Base-by-base conservation (phyloP, 495 filamentous ascomycete species). In the Hypoxylon fuscum region DNA sequence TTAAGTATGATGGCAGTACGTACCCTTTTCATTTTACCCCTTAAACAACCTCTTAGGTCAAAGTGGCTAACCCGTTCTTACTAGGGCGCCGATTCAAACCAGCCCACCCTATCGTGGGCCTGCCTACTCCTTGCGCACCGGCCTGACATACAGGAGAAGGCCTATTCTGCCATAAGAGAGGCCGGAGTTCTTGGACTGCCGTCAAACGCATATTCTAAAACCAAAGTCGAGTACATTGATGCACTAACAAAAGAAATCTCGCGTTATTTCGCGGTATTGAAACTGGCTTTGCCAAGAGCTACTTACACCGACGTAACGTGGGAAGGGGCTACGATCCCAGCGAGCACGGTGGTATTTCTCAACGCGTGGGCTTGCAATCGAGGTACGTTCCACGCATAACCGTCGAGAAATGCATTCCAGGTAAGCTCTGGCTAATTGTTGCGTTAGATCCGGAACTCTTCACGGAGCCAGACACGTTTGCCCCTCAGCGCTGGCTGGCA, bases 191-290 rank as follows among this genome's bases (percentile, higher is more conserved):
- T 88, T 44, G 81, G 81, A 35, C 81, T 88, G 55, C 85, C 87
- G 5, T 90, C 88, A 83, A 81, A 85, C 46, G 78, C 77, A 34
- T 90, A 90, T 11, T 68, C 83, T 4, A 88, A 90, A 66, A 88
- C 90, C 57, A 90, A 89, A 58, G 81, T 90, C 1, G 84, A 85
- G 14, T 91, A 91, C 64, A 75, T 91, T 32, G 87, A 86, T 0
- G 88, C 88, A 0, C 65, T 91, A 32, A 85, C 88, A 46, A 88
- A 89, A 63, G 88, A 91, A 68, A 83, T 82, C 22, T 79, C 90
- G 10, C 81, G 88, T 53, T 91, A 83, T 76, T 91, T 84, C 82
- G 88, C 84, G 2, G 87, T 91, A n/a, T 86, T 90, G 61, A 87
- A 88, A 2, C 87, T 90, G 61, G 88, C 86, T 60, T 77, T 91